A percentile compares a stretch with the other conserved stretches of the same genome.
These are phyloP conservation scores for Daedalea quercina DNA, from an alignment of 768 basidiomycete genomes.

Conservation along the genomic window DNA sequence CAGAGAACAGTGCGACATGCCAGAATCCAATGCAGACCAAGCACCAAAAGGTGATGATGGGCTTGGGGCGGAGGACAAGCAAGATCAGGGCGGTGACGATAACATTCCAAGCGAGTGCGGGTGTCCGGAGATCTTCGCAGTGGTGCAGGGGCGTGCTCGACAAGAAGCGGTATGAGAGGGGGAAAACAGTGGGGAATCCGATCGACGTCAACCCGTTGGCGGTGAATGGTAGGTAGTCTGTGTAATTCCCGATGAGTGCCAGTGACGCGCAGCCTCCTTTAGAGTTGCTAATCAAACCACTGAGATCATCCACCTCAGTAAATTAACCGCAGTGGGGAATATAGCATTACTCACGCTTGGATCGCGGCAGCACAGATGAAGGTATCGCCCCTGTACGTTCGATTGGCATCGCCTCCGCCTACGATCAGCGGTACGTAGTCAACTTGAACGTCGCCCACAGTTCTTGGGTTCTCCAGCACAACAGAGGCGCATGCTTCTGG, in stretches of 20 bases:
- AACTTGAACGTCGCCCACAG: constrained; percentile 60
- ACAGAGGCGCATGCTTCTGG: constrained; percentile 63
- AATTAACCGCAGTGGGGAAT: neutral
- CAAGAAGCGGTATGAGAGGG: constrained; percentile 57
- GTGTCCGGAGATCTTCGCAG: constrained; percentile 65
- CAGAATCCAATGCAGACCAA: constrained; percentile 82
- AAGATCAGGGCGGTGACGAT: constrained; percentile 62
- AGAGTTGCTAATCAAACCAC: constrained; percentile 56
- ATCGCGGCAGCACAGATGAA: constrained; percentile 83
- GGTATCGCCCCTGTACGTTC: constrained; percentile 76
- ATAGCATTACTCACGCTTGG: constrained; percentile 52
- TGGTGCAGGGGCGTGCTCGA: constrained; percentile 42
- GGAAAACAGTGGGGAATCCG: constrained; percentile 71
- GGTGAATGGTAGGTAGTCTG: constrained; percentile 52
- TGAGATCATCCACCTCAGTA: constrained; percentile 19
- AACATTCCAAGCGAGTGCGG: constrained; percentile 69
- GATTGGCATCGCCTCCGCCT: constrained; percentile 70
- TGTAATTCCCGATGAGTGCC: constrained; percentile 66
- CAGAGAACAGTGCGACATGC: constrained; percentile 77
- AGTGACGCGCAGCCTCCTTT: constrained; percentile 76
- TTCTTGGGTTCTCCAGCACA: constrained; percentile 65
- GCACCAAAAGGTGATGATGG: constrained; percentile 66
- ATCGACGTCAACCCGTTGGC: constrained; percentile 62
- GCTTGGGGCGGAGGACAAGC: constrained; percentile 62
- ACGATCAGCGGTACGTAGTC: constrained; percentile 72